Conservation (phyloP, 2,329 filamentous ascomycete species). For the Lasiodiplodia sp. region DNA sequence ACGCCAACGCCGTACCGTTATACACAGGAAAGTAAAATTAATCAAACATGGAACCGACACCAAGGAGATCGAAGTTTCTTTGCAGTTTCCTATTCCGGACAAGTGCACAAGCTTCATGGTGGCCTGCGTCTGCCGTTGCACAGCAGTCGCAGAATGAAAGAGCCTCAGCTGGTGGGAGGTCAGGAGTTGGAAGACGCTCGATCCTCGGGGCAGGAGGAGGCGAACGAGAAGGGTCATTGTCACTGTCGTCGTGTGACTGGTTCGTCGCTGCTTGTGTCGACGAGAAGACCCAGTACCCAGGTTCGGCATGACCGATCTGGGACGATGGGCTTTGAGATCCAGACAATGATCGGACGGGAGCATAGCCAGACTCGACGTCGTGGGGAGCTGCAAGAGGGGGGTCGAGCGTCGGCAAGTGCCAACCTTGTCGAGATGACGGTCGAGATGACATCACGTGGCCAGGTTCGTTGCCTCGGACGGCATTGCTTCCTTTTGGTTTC, state of each 20-base stretch:
- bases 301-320: neutral
- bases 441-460: neutral
- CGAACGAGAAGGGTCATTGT: neutral
- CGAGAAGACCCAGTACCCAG: neutral
- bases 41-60: slow-evolving; percentile 17
- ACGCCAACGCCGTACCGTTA: slow-evolving; percentile 18
- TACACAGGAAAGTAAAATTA: slow-evolving; percentile 5
- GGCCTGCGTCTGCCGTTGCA: slow-evolving; percentile 18
- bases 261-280: neutral
- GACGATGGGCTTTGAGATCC: neutral
- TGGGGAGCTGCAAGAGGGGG: neutral
- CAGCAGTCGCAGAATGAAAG: slow-evolving; percentile 45
- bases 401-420: neutral
- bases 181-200: slow-evolving; percentile 43
- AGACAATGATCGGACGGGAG: neutral
- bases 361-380: neutral
- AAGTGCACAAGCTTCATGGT: slow-evolving; percentile 34
- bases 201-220: slow-evolving; percentile 43
- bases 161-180: slow-evolving; percentile 40
- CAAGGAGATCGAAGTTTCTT: neutral
- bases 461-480: neutral
- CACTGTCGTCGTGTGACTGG: neutral
- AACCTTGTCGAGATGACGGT: neutral
- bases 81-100: slow-evolving; percentile 32
- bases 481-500: neutral